Base-by-base conservation (phyloP, 176 grass and related monocot genomes). In the Saccharum spontaneum region DNA sequence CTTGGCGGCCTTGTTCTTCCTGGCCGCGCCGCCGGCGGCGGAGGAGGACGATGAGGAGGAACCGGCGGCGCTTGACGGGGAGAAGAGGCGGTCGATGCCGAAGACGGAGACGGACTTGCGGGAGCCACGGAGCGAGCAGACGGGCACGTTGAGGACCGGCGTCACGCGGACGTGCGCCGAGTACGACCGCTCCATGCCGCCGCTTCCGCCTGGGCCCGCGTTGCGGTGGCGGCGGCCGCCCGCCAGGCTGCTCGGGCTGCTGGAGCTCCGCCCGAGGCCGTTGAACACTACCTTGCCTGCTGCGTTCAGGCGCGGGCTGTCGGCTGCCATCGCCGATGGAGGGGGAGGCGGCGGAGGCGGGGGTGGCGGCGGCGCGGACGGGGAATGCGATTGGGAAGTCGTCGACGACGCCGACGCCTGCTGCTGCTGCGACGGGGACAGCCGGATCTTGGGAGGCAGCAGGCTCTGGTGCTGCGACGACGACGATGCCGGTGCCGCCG, bases 241-340 rank as follows among this genome's bases (percentile, higher is more conserved):
- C 1, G 86, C 86, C 8, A 95, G 94, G 87, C 91, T 98, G 69
- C 95, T 89, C 0, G 95, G 95, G 62, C 87, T 98, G 90, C 95
- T 98, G 8, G 95, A 95, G 89, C 91, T 93, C 41, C 95, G 85
- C 18, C 90, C 89, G 0, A 97, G 79, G 0, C 92, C 90, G 73
- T 90, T 90, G 91, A 98, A 98, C 60, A 98, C 95, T 70, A 98
- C 93, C 91, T 93, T 98, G 10, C 95, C 95, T 1, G 95, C 93
- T 6, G 95, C 93, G 79, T 91, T 98, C 6, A 98, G 89, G 33
- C 95, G 89, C 9, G 95, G 93, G 90, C 95, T 98, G 80, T 98
- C 95, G 3, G 90, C 92, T 0, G 95, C 92, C 1, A 90, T 84
- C 9, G 87, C 89, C 0, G 86, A 33, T 0, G 89, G 73, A 0